Percentiles rank a stretch among this genome's conserved stretches.
These are phyloP conservation scores for Plasmopara muralis DNA, from an alignment of 352 stramenopile species.

Conservation along the genomic window DNA sequence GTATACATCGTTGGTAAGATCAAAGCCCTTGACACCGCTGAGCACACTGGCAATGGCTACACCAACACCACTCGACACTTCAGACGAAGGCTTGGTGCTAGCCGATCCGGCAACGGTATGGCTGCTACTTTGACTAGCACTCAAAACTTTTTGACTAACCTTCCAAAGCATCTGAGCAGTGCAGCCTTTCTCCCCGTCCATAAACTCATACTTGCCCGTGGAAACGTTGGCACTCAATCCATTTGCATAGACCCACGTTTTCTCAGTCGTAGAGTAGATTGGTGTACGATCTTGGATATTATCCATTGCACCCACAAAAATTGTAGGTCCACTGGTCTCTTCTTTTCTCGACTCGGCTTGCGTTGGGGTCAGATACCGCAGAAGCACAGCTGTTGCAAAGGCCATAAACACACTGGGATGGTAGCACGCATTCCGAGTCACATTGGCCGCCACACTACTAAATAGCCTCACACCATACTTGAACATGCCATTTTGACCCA, in stretches of 20 bases:
- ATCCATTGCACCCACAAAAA: constrained; percentile 53
- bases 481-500: constrained; percentile 84
- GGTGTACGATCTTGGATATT: constrained; percentile 33
- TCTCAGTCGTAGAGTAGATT: constrained; percentile 27
- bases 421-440: constrained; percentile 20
- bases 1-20: constrained; percentile 34
- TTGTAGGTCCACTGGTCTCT: constrained; percentile 1
- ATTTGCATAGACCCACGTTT: constrained; percentile 44
- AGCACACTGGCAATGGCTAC: constrained; percentile 36
- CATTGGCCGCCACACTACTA: constrained; percentile 18
- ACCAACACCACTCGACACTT: constrained; percentile 30
- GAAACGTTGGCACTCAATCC: constrained; percentile 38
- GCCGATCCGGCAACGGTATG: constrained; percentile 27
- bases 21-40: constrained; percentile 33
- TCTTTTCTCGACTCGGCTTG: constrained; percentile 21
- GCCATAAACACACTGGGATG: constrained; percentile 37
- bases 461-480: constrained; percentile 46
- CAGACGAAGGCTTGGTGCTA: constrained; percentile 22
- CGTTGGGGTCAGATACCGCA: constrained; percentile 50
- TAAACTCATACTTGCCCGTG: constrained; percentile 60
- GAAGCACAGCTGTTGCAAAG: constrained; percentile 39
- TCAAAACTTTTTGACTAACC: constrained; percentile 21
- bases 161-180: constrained; percentile 23
- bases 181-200: constrained; percentile 32
- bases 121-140: constrained; percentile 32